These are phyloP conservation scores for Alternaria arborescens DNA, from an alignment of 2,329 filamentous ascomycete genomes.

Conservation along the genomic window DNA sequence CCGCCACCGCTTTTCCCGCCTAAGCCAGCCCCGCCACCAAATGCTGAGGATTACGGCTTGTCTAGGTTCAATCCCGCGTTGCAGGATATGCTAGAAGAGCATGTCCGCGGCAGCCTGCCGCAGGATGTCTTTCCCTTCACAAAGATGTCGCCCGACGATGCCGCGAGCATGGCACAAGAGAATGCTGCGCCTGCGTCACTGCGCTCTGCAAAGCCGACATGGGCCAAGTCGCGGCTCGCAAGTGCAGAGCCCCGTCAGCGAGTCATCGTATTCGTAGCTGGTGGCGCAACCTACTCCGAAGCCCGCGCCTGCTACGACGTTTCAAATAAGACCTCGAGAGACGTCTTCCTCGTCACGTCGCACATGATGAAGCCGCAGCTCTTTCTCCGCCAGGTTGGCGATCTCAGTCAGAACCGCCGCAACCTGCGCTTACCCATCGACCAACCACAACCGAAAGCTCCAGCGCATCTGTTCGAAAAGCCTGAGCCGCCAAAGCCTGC, in stretches of 20 bases:
- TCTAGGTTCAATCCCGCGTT: slow-evolving; percentile 85
- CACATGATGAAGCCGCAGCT: slow-evolving; percentile 91
- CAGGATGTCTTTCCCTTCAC: slow-evolving; percentile 58
- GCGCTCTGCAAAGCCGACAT: slow-evolving; percentile 90
- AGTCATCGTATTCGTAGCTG: slow-evolving; percentile 92
- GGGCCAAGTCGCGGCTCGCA: slow-evolving; percentile 83
- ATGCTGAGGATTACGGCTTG: slow-evolving; percentile 79
- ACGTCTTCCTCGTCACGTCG: slow-evolving; percentile 87
- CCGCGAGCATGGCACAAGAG: slow-evolving; percentile 65
- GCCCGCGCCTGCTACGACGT: slow-evolving; percentile 88
- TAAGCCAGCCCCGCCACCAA: slow-evolving; percentile 64
- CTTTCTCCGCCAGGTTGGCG: slow-evolving; percentile 82
- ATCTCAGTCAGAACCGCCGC: slow-evolving; percentile 78
- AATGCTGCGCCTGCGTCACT: slow-evolving; percentile 69
- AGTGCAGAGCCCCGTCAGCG: slow-evolving; percentile 85
- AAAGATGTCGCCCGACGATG: slow-evolving; percentile 67
- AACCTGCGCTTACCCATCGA: slow-evolving; percentile 83
- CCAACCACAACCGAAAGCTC: slow-evolving; percentile 79
- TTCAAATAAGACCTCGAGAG: slow-evolving; percentile 74
- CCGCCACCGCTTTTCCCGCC: slow-evolving; percentile 74
- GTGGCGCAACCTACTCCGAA: slow-evolving; percentile 93
- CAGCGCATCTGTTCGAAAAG: slow-evolving; percentile 84
- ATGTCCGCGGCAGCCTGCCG: slow-evolving; percentile 54
- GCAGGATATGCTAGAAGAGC: slow-evolving; percentile 84
- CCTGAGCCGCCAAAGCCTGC: slow-evolving; percentile 65